Conservation (phyloP, 2,329 filamentous ascomycete genomes). For the Beauveria australis region DNA sequence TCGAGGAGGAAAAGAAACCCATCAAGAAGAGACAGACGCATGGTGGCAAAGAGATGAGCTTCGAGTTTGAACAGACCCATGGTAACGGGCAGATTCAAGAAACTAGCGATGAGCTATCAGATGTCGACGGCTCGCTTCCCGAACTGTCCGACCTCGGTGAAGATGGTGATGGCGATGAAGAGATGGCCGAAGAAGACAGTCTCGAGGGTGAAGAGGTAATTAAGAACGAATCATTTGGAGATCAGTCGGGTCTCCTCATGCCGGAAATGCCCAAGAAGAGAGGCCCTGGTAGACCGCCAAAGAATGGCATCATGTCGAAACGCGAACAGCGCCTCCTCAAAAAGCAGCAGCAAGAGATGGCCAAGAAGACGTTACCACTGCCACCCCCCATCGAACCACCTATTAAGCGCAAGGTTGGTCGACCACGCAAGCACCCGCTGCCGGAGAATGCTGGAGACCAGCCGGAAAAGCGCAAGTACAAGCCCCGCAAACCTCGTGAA, state of each 20-base stretch:
- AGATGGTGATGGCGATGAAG: slow-evolving; percentile 27
- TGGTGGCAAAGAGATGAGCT: slow-evolving; percentile 63
- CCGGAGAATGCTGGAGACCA: slow-evolving; percentile 47
- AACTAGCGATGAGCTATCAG: slow-evolving; percentile 45
- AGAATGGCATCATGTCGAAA: slow-evolving; percentile 78
- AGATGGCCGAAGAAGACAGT: slow-evolving; percentile 20
- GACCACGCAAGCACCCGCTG: slow-evolving; percentile 54
- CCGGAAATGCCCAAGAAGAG: slow-evolving; percentile 54
- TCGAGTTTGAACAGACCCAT: slow-evolving; percentile 59
- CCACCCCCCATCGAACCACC: slow-evolving; percentile 40
- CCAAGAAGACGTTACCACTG: slow-evolving; percentile 43
- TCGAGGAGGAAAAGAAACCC: slow-evolving; percentile 23
- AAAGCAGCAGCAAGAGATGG: slow-evolving; percentile 42
- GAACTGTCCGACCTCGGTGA: slow-evolving; percentile 32
- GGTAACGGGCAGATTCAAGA: slow-evolving; percentile 48
- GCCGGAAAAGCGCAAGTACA: slow-evolving; percentile 59
- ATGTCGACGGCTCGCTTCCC: slow-evolving; percentile 32
- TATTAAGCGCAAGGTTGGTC: slow-evolving; percentile 56
- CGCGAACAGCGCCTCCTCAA: slow-evolving; percentile 58
- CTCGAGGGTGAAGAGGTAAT: slow-evolving; percentile 20
- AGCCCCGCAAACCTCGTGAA: slow-evolving; percentile 51
- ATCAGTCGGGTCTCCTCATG: slow-evolving; percentile 27
- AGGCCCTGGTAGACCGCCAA: slow-evolving; percentile 72
- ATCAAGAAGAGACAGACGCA: slow-evolving; percentile 43
- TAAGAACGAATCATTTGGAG: slow-evolving; percentile 22